These are phyloP conservation scores for Candida manassasensis DNA, from an alignment of 805 yeast genomes.

Conservation along the genomic window DNA sequence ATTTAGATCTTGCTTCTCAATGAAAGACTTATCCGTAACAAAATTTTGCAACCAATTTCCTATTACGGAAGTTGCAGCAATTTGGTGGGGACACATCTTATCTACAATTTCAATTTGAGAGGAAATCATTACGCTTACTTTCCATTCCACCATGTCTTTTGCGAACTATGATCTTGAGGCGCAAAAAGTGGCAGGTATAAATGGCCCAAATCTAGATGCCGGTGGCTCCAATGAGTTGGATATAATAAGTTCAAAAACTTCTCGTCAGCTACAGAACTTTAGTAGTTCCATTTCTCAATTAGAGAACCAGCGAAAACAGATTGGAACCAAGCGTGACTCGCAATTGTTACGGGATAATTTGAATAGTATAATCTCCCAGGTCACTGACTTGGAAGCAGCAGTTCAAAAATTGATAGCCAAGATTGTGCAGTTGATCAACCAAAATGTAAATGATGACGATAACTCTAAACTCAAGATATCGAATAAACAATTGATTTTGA, in stretches of 20 bases:
- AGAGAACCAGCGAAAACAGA: conserved; percentile 43
- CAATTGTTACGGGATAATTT: conserved; percentile 26
- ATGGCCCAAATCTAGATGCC: conserved; percentile 4
- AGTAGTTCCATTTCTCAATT: conserved; percentile 47
- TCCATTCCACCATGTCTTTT: conserved; percentile 41
- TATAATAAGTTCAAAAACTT: conserved; percentile 28
- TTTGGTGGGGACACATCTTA: too few species aligned
- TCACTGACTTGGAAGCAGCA: conserved; percentile 25
- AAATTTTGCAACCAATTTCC: too few species aligned
- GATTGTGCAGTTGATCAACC: conserved; percentile 22
- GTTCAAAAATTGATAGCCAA: conserved; percentile 27
- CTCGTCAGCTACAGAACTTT: conserved; percentile 41
- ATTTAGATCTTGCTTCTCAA: too few species aligned
- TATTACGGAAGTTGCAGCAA: too few species aligned
- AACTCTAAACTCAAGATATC: conserved; percentile 24
- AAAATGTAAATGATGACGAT: conserved; percentile 18
- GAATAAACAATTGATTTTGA: conserved; percentile 39
- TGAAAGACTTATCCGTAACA: too few species aligned
- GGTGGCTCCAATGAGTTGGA: conserved; percentile 26
- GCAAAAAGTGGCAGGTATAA: conserved; percentile 24
- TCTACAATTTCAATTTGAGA: too few species aligned
- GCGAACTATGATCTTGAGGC: conserved; percentile 51
- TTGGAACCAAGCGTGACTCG: conserved; percentile 53
- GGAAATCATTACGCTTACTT: too few species aligned
- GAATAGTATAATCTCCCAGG: conserved; percentile 31